phyloP scores from a whole-genome alignment of 805 yeast genomes.

The Ogataea philodendri region DNA sequence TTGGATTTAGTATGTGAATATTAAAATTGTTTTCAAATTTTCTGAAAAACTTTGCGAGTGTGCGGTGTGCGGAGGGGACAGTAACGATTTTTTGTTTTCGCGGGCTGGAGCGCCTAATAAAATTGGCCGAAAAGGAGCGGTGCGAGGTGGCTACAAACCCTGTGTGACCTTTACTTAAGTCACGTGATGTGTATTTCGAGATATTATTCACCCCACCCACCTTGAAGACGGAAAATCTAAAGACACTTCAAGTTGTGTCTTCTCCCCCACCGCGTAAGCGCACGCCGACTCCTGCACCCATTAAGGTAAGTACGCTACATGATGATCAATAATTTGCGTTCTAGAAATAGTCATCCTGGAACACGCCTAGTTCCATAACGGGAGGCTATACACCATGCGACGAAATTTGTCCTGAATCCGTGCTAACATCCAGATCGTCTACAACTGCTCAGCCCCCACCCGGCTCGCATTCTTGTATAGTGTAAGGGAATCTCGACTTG shows the following conservation, averaged over 20 bases:
- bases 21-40: conserved; percentile 17
- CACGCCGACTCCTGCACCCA: neutral
- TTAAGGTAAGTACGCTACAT: conserved; percentile 15
- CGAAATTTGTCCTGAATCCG: conserved; percentile 26
- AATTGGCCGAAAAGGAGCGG: conserved; percentile 1
- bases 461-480: too few species aligned
- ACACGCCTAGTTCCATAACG: conserved; percentile 36
- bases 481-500: too few species aligned
- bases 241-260: too few species aligned
- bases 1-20: conserved; percentile 10
- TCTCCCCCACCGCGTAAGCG: too few species aligned
- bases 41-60: conserved; percentile 13
- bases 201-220: too few species aligned
- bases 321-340: conserved; percentile 40
- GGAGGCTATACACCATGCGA: conserved; percentile 34
- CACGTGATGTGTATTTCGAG: conserved; percentile 5
- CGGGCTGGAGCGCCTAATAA: neutral
- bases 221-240: too few species aligned
- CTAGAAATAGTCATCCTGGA: conserved; percentile 30
- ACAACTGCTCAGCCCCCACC: too few species aligned
- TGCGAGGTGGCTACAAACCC: conserved; percentile 11
- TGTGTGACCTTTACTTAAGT: too few species aligned
- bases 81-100: neutral
- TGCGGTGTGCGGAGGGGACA: conserved; percentile 9
- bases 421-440: conserved; percentile 11